These are phyloP conservation scores for Didymella glomerata DNA, from an alignment of 2,329 filamentous ascomycete species.

Conservation along the genomic window DNA sequence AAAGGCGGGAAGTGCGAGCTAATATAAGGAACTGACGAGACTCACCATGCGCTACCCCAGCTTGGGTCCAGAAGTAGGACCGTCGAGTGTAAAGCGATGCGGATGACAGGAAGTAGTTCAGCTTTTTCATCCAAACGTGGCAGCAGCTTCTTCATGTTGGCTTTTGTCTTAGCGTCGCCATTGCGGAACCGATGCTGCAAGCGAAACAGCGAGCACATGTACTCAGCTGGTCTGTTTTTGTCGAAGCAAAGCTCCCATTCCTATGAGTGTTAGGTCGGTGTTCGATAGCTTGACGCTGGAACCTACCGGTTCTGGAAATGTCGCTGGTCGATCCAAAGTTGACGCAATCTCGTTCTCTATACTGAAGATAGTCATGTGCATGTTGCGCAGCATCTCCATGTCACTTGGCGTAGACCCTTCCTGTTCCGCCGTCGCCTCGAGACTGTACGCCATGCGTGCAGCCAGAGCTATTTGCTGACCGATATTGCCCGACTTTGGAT, in stretches of 20 bases:
- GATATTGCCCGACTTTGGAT: conserved; percentile 47
- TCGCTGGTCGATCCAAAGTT: conserved; percentile 46
- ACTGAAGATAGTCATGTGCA: conserved; percentile 49
- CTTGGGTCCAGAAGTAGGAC: conserved; percentile 45
- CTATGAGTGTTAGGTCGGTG: conserved; percentile 27
- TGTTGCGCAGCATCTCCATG: conserved; percentile 35
- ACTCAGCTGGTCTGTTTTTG: conserved; percentile 39
- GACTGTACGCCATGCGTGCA: conserved; percentile 43
- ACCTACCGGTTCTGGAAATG: conserved; percentile 48
- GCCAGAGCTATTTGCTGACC: conserved; percentile 50
- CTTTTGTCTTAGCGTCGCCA: conserved; percentile 33
- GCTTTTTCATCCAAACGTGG: conserved; percentile 38
- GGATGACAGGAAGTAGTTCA: conserved; percentile 39
- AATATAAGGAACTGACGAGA: neutral
- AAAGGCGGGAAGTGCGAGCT: neutral
- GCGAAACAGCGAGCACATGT: conserved; percentile 47
- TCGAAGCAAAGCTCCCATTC: conserved; percentile 43
- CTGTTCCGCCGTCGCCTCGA: conserved; percentile 39
- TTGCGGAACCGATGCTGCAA: conserved; percentile 49
- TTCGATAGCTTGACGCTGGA: neutral
- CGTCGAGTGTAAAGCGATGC: conserved; percentile 44
- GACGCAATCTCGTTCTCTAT: conserved; percentile 49
- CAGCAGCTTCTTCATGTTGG: conserved; percentile 35
- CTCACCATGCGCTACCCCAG: conserved; percentile 45
- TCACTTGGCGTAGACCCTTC: conserved; percentile 39